phyloP scores from a whole-genome alignment of 805 yeast genomes.

The Tetrapisispora namnaoensis region DNA sequence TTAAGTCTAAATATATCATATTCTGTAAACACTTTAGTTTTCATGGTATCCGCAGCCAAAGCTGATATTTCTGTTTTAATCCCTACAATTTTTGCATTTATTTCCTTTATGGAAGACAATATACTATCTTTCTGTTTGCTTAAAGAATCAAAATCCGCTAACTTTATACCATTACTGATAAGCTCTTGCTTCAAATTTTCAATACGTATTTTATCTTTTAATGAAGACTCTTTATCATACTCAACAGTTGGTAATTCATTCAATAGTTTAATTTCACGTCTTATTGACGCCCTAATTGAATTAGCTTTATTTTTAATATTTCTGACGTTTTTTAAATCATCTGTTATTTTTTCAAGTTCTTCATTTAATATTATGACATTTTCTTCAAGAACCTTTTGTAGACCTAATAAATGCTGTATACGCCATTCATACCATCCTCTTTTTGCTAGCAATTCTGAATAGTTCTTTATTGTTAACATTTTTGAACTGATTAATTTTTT shows the following conservation, averaged over 20 bases:
- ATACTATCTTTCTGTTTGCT: conserved; percentile 2
- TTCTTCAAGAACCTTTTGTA: conserved; percentile 28
- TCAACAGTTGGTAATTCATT: conserved; percentile 9
- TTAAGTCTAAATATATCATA: conserved; percentile 5
- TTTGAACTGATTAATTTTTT: conserved; percentile 37
- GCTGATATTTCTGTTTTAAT: neutral
- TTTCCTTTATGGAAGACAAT: conserved; percentile 1
- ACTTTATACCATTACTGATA: conserved; percentile 5
- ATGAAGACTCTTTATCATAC: conserved; percentile 6
- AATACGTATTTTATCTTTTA: conserved; percentile 11
- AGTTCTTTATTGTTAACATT: conserved; percentile 40
- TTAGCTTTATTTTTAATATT: conserved; percentile 7
- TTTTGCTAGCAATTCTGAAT: conserved; percentile 42
- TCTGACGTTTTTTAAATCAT: conserved; percentile 7
- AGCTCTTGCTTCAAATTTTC: conserved; percentile 13
- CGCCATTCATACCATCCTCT: conserved; percentile 60
- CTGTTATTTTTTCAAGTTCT: conserved; percentile 16
- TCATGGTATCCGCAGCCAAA: neutral
- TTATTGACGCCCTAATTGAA: conserved; percentile 11
- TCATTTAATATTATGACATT: conserved; percentile 18
- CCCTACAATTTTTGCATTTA: neutral
- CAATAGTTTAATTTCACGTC: conserved; percentile 15
- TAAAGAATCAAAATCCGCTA: conserved; percentile 6
- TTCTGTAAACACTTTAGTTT: neutral
- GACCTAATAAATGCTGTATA: conserved; percentile 38